Evolutionary conservation across 1,284 basidiomycete species (phyloP), one percentile per base, ranked within the genome.

Genomic region (Fomitopsis betulina): DNA sequence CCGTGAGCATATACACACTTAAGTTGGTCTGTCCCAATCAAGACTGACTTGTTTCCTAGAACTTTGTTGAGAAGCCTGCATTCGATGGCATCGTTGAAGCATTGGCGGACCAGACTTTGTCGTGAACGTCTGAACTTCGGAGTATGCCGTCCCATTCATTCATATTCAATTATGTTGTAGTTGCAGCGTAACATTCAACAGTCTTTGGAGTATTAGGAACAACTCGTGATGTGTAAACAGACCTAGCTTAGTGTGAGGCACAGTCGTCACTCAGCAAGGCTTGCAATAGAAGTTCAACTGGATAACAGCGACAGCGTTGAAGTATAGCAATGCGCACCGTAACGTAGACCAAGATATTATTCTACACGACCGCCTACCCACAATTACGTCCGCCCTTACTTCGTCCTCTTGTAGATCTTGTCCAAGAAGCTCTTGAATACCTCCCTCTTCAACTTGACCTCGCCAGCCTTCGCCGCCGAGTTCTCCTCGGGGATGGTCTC

Each of bases 371-470:
- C 33, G 33, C 17, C 27, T 17, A 51, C 19, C 15, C n/a, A 12
- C 40, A 6, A n/a, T 10, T 25, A 17, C n/a, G n/a, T 10, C 21
- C 52, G 12, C n/a, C 3, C 35, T 60, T 49, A 94, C 81, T 93
- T 94, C 68, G 81, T 83, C 66, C 92, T 79, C 80, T 91, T 91
- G 78, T 96, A 94, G 54, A 96, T 94, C 81, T 96, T 97, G 49
- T 83, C 80, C 69, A 98, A 77, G 80, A 97, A 97, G 67, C 82
- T 85, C 67, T 77, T 81, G 76, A 96, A 96, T 58, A 96, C 87
- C 66, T 91, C 85, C 65, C 84, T 79, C 79, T 89, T 92, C 68
- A 97, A 74, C 13, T 84, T 84, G 4, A 78, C 80, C 53, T 73
- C 72, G 4, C 73, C 73, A 13, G 56, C 57, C 1, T 43, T 38